These are phyloP conservation scores for Microdochium paspali DNA, from an alignment of 2,329 filamentous ascomycete species.

Conservation along the genomic window DNA sequence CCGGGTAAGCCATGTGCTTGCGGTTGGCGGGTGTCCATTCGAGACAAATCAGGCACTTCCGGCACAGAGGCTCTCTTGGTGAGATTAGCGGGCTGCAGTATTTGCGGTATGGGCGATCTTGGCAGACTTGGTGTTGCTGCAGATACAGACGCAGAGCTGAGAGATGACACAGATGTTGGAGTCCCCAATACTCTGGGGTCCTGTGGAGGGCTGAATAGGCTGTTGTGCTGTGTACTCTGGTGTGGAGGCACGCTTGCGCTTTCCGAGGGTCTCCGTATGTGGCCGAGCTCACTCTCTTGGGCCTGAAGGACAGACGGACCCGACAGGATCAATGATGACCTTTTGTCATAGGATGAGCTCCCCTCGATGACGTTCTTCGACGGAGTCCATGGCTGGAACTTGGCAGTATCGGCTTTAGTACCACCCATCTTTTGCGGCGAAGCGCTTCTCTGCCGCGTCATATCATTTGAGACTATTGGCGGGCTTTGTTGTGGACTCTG, in stretches of 20 bases:
- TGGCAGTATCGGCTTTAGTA: background rate
- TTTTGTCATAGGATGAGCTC: conserved; percentile 2
- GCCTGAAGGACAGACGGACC: conserved; percentile 14
- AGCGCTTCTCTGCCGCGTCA: background rate
- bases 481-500: too few species aligned
- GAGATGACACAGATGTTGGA: background rate
- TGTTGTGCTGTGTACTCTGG: background rate
- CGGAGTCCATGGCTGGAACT: background rate
- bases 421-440: background rate
- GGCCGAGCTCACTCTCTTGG: conserved; percentile 16
- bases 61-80: conserved; percentile 1
- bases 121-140: background rate
- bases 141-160: background rate
- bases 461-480: background rate
- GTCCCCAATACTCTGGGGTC: background rate
- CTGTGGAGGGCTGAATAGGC: background rate
- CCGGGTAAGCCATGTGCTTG: conserved; percentile 4
- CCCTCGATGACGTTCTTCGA: background rate
- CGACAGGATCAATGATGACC: conserved; percentile 7
- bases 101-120: background rate
- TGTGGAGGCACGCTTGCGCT: background rate
- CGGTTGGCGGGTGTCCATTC: background rate
- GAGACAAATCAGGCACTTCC: background rate
- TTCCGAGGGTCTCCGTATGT: background rate
- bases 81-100: background rate